phyloP scores from a whole-genome alignment of 2,329 filamentous ascomycete species.

The Fusarium beomiforme region DNA sequence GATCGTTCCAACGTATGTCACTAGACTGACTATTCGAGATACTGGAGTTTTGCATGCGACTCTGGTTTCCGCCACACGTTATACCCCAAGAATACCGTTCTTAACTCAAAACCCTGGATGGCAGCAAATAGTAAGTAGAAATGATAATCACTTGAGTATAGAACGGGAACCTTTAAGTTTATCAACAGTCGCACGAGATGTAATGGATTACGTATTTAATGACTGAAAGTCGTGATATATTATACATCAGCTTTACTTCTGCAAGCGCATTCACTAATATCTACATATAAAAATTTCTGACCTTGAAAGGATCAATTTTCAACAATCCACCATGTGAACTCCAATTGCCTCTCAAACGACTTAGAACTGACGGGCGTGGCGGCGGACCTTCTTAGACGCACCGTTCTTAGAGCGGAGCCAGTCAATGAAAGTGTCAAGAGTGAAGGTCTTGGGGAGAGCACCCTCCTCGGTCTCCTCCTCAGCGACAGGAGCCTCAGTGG shows the following conservation, averaged over 20 bases:
- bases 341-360: neutral
- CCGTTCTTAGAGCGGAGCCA: conserved; percentile 23
- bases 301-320: neutral
- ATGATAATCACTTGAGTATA: too few species aligned
- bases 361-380: conserved; percentile 39
- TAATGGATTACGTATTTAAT: too few species aligned
- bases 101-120: too few species aligned
- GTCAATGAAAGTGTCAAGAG: conserved; percentile 38
- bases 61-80: too few species aligned
- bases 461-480: neutral
- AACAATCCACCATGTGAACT: fast-evolving
- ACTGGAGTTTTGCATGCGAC: too few species aligned
- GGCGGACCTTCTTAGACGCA: conserved; percentile 26
- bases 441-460: conserved; percentile 38
- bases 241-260: neutral
- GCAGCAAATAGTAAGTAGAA: too few species aligned
- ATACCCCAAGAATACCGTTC: too few species aligned
- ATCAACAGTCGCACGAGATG: too few species aligned
- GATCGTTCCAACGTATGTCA: too few species aligned
- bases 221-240: neutral
- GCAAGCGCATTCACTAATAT: conserved; percentile 3
- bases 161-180: too few species aligned
- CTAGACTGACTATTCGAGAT: too few species aligned
- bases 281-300: neutral
- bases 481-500: neutral